Conservation (phyloP, 2,329 filamentous ascomycete species). For the Hypoxylon sp. region DNA sequence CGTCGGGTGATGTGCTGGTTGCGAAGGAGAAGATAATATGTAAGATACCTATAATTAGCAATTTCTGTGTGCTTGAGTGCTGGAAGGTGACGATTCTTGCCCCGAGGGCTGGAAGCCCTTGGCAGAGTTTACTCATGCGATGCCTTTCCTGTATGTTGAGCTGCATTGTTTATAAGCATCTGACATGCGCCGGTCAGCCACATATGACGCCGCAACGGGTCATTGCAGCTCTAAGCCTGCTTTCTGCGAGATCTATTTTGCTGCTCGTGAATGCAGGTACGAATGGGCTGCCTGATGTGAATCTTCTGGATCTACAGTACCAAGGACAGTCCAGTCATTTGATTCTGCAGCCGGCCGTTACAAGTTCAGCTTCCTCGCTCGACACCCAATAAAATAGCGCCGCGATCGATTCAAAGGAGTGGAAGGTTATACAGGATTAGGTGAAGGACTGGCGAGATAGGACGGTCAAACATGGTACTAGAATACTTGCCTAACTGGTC, state of each 20-base stretch:
- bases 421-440: slow-evolving; percentile 26
- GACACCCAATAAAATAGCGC: slow-evolving; percentile 36
- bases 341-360: slow-evolving; percentile 39
- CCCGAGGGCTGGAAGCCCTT: not conserved
- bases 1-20: slow-evolving; percentile 1
- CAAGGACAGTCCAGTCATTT: slow-evolving; percentile 26
- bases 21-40: slow-evolving; percentile 9
- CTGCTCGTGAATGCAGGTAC: slow-evolving; percentile 42
- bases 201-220: slow-evolving; percentile 26
- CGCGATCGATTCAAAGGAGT: slow-evolving; percentile 18
- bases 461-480: slow-evolving; percentile 21
- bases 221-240: slow-evolving; percentile 34
- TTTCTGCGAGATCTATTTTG: slow-evolving; percentile 41
- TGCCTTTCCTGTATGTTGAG: slow-evolving; percentile 2
- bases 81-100: not conserved
- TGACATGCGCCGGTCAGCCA: slow-evolving; percentile 12
- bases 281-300: slow-evolving; percentile 18
- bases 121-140: not conserved
- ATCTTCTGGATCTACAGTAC: slow-evolving; percentile 19
- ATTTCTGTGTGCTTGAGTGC: slow-evolving; percentile 16
- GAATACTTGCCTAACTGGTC: slow-evolving; percentile 16
- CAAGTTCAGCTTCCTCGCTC: slow-evolving; percentile 28
- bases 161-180: slow-evolving; percentile 17
- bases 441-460: slow-evolving; percentile 30
- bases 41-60: not conserved